phyloP scores from a whole-genome alignment of 495 filamentous ascomycete species.

The Tuber magnatum region DNA sequence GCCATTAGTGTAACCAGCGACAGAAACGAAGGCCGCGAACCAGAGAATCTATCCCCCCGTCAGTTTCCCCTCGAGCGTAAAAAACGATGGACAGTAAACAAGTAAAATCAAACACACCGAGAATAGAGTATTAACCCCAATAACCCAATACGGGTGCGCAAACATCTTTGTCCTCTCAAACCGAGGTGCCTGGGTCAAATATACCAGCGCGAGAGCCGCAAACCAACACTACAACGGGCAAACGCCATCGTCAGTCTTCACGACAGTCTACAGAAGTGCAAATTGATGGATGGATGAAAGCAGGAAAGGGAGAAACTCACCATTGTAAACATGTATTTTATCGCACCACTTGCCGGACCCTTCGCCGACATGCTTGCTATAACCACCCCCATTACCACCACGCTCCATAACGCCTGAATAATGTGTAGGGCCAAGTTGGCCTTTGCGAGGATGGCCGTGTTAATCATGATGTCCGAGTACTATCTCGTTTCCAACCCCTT shows the following conservation, averaged over 20 bases:
- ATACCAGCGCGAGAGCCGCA: slow-evolving; percentile 72
- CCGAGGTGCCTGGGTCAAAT: slow-evolving; percentile 72
- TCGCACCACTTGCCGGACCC: slow-evolving; percentile 29
- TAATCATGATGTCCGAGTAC: slow-evolving; percentile 32
- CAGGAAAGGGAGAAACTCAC: slow-evolving; percentile 19
- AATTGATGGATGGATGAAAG: neutral
- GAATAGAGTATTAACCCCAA: slow-evolving; percentile 64
- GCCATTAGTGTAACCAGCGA: slow-evolving; percentile 59
- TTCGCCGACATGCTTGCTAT: slow-evolving; percentile 22
- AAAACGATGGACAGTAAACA: neutral
- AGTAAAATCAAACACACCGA: slow-evolving; percentile 39
- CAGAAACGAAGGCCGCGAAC: slow-evolving; percentile 72
- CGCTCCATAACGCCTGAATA: slow-evolving; percentile 33
- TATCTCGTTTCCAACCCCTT: neutral
- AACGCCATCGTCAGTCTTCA: slow-evolving; percentile 7
- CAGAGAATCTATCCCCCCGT: slow-evolving; percentile 55
- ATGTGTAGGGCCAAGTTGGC: slow-evolving; percentile 30
- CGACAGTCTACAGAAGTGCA: neutral
- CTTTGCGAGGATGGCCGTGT: slow-evolving; percentile 23
- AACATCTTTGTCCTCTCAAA: slow-evolving; percentile 73
- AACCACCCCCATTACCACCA: slow-evolving; percentile 39
- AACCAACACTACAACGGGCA: slow-evolving; percentile 64
- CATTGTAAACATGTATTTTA: slow-evolving; percentile 38
- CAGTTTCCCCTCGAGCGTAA: neutral
- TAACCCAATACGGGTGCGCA: slow-evolving; percentile 75